Evolutionary conservation across 345 rosid species (phyloP), one percentile per base, ranked within the genome.

Genomic region (Eucalyptus sp.): DNA sequence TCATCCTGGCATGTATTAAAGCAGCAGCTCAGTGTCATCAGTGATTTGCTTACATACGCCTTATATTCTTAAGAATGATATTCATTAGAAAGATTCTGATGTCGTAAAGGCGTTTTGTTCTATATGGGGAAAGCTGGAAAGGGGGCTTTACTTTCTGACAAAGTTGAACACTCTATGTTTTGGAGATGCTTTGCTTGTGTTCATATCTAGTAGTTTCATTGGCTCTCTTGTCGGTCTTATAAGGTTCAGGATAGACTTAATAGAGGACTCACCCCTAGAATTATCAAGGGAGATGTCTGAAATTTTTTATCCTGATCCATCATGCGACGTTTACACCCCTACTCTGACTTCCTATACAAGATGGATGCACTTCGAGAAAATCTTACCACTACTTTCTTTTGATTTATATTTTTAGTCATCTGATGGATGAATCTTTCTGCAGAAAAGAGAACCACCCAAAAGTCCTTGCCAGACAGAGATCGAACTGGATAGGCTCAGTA

Each of bases 401-500:
- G 89, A 25, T 68, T 48, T 88, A 86, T n/a, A 60, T 66, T 86
- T 83, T 71, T 33, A 86, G 85, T 90, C 83, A 56, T 87, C 15
- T 71, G 33, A 46, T 62, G 43, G 46, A 89, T 56, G 88, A 92
- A 88, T 91, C n/a, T 90, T 80, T 90, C 93, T 93, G 96, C 94
- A 90, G 93, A 94, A 81, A 10, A 90, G 94, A 91, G 97, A 93
- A 88, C 91, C 95, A 31, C 94, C 94, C 33, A 91, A 92, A 85
- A 87, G 89, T 50, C 93, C 93, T 84, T 92, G 91, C 90, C 90
- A 93, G 88, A 43, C 84, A 29, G 94, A 92, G 89, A 86, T 87
- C 1, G 96, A 93, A 88, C 68, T 91, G 44, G 96, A 95, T 90
- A 93, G 88, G 85, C 87, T 95, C 92, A 93, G 95, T 91, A 91